A percentile compares a stretch with the other conserved stretches of the same genome.
Evolutionary conservation across 495 filamentous ascomycete species (phyloP).

Genomic region (Talaromyces borbonicus): DNA sequence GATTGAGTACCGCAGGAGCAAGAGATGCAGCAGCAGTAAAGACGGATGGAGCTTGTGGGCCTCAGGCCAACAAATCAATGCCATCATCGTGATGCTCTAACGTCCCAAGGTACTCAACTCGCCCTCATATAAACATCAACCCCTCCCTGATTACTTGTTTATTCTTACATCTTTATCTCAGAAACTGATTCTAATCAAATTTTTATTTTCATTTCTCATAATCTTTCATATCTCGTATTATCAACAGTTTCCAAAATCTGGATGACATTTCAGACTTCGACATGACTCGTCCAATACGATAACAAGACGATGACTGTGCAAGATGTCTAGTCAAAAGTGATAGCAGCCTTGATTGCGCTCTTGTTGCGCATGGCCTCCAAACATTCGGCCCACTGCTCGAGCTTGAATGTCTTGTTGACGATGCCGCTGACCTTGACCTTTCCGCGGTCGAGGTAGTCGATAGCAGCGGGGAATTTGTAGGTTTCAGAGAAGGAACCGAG

Average conservation of each 20-base stretch:
- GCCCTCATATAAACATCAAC: neutral
- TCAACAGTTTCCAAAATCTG: neutral
- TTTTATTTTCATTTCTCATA: neutral
- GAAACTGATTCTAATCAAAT: neutral
- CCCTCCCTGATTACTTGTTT: neutral
- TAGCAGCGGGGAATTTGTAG: conserved; percentile 64
- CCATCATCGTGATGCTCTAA: neutral
- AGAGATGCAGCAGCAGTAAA: no score
- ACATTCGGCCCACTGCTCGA: conserved; percentile 36
- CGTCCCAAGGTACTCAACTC: conserved; percentile 1
- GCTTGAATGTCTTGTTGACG: conserved; percentile 42
- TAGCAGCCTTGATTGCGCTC: conserved; percentile 61
- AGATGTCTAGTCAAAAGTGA: conserved; percentile 48
- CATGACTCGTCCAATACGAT: conserved; percentile 1
- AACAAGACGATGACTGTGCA: neutral
- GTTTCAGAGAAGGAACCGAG: conserved; percentile 60
- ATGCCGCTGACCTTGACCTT: conserved; percentile 51
- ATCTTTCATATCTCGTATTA: conserved; percentile 1
- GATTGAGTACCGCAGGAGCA: no score
- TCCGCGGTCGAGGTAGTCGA: conserved; percentile 57
- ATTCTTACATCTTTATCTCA: neutral
- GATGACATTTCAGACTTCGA: neutral
- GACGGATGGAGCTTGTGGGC: no score
- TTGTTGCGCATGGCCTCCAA: conserved; percentile 47
- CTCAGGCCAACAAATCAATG: neutral